Evolutionary conservation across 192 early-diverging fungal genomes (phyloP).

Genomic region (Coemansia asiatica): DNA sequence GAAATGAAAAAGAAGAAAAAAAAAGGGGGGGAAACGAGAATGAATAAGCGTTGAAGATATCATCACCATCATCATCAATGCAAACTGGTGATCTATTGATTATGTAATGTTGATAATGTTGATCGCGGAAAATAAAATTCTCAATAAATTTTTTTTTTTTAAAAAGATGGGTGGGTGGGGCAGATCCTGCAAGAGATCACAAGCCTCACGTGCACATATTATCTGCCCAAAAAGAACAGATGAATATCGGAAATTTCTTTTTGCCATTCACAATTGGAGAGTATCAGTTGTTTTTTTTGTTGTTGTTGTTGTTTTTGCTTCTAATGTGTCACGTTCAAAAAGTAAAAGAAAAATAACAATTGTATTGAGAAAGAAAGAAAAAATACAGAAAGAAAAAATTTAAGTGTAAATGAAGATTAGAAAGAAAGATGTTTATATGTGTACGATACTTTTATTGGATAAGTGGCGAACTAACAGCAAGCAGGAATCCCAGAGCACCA

Average conservation of each 20-base stretch:
- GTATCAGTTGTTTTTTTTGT: no score
- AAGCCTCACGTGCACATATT: no score
- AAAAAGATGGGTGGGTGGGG: neutral
- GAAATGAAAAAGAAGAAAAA: no score
- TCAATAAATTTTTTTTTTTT: neutral
- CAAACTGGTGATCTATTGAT: no score
- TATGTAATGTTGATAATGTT: no score
- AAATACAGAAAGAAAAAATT: neutral
- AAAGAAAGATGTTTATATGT: constrained; percentile 1
- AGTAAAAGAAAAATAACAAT: neutral
- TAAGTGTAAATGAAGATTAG: neutral
- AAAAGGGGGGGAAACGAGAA: no score
- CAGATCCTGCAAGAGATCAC: no score
- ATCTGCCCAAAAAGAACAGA: neutral
- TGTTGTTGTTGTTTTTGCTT: no score
- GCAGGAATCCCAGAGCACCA: neutral
- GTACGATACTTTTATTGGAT: neutral
- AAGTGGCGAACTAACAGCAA: neutral
- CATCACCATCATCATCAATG: no score
- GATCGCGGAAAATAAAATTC: no score
- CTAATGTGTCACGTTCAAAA: neutral
- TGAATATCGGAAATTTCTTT: no score
- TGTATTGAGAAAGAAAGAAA: neutral
- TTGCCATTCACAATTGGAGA: neutral
- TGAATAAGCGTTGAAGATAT: no score